These are phyloP conservation scores for Periconia macrospinosa DNA, from an alignment of 2,329 filamentous ascomycete species.

Conservation along the genomic window DNA sequence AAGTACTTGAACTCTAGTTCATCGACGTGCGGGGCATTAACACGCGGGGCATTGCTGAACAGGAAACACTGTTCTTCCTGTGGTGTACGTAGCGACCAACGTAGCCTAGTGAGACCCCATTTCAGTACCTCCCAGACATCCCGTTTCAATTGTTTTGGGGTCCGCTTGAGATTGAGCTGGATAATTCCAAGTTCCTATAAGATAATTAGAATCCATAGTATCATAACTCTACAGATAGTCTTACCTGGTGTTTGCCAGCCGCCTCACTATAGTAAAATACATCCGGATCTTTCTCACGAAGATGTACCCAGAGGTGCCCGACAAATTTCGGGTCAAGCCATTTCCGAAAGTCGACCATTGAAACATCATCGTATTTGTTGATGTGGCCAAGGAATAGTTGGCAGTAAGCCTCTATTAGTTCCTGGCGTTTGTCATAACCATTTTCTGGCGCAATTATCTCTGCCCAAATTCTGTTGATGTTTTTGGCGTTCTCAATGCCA, in stretches of 20 bases:
- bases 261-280: background rate
- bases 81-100: background rate
- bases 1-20: background rate
- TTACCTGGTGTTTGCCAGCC: background rate
- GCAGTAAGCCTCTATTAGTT: background rate
- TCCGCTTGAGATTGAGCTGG: background rate
- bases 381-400: background rate
- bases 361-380: background rate
- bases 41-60: background rate
- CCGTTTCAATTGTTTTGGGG: background rate
- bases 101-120: background rate
- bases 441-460: too few relatives aligned
- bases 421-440: background rate
- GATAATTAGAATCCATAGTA: background rate
- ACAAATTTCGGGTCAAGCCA: background rate
- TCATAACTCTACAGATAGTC: background rate
- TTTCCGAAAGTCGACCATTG: background rate
- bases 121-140: background rate
- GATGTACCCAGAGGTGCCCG: background rate
- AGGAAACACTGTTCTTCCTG: background rate
- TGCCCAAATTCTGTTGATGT: constrained; percentile 4
- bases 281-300: background rate
- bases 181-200: background rate
- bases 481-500: background rate
- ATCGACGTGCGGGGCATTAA: background rate